Conservation (phyloP, 1,139 yeast species). For the Lodderomyces elongisporus region DNA sequence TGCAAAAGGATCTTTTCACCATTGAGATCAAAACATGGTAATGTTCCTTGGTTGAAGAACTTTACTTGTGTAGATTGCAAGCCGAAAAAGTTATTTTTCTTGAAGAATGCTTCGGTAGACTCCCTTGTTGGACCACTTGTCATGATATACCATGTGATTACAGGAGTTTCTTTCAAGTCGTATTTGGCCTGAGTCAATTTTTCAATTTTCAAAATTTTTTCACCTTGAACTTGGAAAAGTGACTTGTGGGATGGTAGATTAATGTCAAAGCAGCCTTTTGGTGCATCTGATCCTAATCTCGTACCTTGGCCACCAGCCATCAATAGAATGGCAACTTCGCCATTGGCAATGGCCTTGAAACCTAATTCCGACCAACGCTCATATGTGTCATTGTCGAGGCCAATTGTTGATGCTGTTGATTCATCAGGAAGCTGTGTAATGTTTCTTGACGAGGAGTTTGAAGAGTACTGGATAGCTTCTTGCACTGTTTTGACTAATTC, state of each 20-base stretch:
- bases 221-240: constrained; percentile 90
- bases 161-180: constrained; percentile 19
- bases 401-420: constrained; percentile 49
- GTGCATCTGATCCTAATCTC: constrained; percentile 79
- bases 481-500: constrained; percentile 40
- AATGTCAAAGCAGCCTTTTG: constrained; percentile 92
- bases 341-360: constrained; percentile 57
- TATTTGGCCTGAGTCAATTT: constrained; percentile 32
- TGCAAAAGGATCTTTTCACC: constrained; percentile 71
- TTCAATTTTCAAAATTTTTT: constrained; percentile 66
- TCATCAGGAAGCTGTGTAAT: constrained; percentile 48
- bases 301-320: constrained; percentile 99
- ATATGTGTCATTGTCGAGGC: constrained; percentile 23
- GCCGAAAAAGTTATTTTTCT: constrained; percentile 63
- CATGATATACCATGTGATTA: constrained; percentile 88
- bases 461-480: constrained; percentile 42
- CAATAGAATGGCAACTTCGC: constrained; percentile 80
- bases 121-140: constrained; percentile 85
- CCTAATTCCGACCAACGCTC: constrained; percentile 57
- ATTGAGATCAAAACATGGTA: constrained; percentile 76
- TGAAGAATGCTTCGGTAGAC: constrained; percentile 72
- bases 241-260: constrained; percentile 80
- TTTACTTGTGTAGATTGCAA: constrained; percentile 52
- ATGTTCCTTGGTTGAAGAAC: constrained; percentile 91
- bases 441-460: constrained; percentile 26